Evolutionary conservation across 345 rosid genomes (phyloP).

Genomic region (Populus deltoides): DNA sequence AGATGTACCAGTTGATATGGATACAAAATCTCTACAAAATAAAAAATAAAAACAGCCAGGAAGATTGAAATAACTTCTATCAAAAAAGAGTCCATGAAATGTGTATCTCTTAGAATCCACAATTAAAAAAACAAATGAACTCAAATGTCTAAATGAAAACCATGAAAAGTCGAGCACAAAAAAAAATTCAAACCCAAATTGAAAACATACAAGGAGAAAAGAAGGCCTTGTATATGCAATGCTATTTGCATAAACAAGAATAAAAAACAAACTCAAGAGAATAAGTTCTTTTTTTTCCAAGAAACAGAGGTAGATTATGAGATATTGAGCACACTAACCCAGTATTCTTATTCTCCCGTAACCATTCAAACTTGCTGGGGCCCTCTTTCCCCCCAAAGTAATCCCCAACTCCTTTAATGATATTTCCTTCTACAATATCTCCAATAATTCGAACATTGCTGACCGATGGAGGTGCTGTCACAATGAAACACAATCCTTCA

Average conservation of each 20-base stretch:
- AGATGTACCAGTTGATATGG: constrained; percentile 70
- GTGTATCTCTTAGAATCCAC: background rate
- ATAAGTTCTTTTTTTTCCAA: constrained; percentile 3
- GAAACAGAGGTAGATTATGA: background rate
- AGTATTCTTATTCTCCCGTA: constrained; percentile 64
- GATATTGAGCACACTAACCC: constrained; percentile 51
- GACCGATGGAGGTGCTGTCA: constrained; percentile 91
- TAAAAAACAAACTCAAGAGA: background rate
- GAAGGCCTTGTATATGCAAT: background rate
- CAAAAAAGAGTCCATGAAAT: background rate
- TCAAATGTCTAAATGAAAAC: background rate
- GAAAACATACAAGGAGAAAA: background rate
- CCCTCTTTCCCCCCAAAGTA: constrained; percentile 99
- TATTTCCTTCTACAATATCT: constrained; percentile 74
- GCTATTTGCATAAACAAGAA: background rate
- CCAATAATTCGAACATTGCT: constrained; percentile 70
- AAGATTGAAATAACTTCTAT: background rate
- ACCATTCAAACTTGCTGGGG: constrained; percentile 96
- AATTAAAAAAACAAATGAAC: background rate
- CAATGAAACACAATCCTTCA: constrained; percentile 24
- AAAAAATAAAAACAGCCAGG: background rate
- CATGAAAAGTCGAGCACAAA: background rate
- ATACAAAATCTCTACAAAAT: constrained; percentile 50
- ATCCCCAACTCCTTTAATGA: constrained; percentile 72
- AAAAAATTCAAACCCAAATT: background rate